A percentile compares a stretch with the other conserved stretches of the same genome.
Evolutionary conservation across 2,329 filamentous ascomycete species (phyloP).

Genomic region (Sporothrix protearum): DNA sequence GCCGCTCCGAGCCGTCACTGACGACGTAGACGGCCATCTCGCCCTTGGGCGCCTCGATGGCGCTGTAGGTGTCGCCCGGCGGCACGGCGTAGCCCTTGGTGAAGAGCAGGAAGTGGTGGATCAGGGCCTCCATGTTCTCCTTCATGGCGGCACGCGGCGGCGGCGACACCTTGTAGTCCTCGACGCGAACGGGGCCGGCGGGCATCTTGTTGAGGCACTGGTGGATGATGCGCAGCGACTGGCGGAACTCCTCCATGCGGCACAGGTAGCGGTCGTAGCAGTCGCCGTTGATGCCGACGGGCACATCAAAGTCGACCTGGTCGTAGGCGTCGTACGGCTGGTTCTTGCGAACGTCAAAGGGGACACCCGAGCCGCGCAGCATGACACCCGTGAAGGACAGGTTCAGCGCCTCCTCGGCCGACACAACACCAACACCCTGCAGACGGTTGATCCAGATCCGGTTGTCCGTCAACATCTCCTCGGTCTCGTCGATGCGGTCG

Average conservation of each 20-base stretch:
- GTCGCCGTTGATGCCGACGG: conserved; percentile 93
- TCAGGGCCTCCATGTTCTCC: conserved; percentile 99
- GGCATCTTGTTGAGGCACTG: conserved; percentile 99
- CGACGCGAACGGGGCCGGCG: conserved; percentile 84
- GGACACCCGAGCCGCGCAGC: conserved; percentile 93
- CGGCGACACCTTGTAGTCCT: conserved; percentile 97
- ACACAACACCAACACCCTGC: conserved; percentile 85
- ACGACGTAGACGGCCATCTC: conserved; percentile 99
- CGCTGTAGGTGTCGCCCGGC: conserved; percentile 95
- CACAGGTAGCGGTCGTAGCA: conserved; percentile 99
- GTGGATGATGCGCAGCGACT: conserved; percentile 96
- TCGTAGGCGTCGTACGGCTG: conserved; percentile 97
- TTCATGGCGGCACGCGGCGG: conserved; percentile 98
- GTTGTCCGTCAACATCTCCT: conserved; percentile 98
- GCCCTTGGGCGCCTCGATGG: conserved; percentile 98
- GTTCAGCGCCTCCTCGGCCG: conserved; percentile 91
- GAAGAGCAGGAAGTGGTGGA: conserved; percentile 98
- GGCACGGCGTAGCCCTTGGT: conserved; percentile 98
- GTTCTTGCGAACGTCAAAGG: conserved; percentile 95
- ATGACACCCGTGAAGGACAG: conserved; percentile 96
- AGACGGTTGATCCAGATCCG: conserved; percentile 97
- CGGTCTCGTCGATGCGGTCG: conserved; percentile 97
- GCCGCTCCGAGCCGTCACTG: conserved; percentile 91
- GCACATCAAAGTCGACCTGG: conserved; percentile 96
- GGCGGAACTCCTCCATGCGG: conserved; percentile 99